These are phyloP conservation scores for Phytophthora cryptogea DNA, from an alignment of 352 stramenopile genomes.

Conservation along the genomic window DNA sequence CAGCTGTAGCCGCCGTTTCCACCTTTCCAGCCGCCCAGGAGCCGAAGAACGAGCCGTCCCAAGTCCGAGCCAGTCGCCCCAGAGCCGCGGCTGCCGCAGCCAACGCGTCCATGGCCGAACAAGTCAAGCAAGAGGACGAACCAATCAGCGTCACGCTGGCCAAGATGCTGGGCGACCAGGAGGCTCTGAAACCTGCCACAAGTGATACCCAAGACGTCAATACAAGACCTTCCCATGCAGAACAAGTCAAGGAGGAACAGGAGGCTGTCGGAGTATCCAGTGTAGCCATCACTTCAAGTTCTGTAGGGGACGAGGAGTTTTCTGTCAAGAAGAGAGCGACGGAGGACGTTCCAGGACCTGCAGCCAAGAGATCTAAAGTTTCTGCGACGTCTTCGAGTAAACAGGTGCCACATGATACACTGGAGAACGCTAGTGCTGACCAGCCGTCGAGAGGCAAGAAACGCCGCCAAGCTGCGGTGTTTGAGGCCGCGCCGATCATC, in stretches of 20 bases:
- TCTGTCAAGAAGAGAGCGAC: constrained; percentile 22
- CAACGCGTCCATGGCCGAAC: constrained; percentile 17
- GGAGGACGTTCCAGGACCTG: not conserved
- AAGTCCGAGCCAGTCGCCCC: not conserved
- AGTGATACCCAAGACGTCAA: not conserved
- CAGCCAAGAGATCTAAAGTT: constrained; percentile 9
- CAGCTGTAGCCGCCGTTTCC: constrained; percentile 3
- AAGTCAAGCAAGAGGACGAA: constrained; percentile 10
- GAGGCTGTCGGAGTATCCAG: constrained; percentile 11
- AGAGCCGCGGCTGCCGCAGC: constrained; percentile 14
- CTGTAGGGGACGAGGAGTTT: constrained; percentile 2
- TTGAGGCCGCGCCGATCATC: constrained; percentile 28
- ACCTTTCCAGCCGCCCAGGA: not conserved
- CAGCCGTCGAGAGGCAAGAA: constrained; percentile 26
- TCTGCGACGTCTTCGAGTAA: not conserved
- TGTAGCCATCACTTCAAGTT: not conserved
- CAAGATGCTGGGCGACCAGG: not conserved
- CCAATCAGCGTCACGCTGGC: not conserved
- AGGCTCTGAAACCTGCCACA: not conserved
- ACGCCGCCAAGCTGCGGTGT: constrained; percentile 22
- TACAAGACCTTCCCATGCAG: constrained; percentile 3
- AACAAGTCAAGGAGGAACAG: constrained; percentile 17
- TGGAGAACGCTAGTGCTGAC: constrained; percentile 5
- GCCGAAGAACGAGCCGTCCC: constrained; percentile 5
- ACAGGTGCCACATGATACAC: constrained; percentile 6